Evolutionary conservation across 371 early-diverging fungal genomes (phyloP), one percentile per base, ranked within the genome.

Genomic region (Mortierella sp.): DNA sequence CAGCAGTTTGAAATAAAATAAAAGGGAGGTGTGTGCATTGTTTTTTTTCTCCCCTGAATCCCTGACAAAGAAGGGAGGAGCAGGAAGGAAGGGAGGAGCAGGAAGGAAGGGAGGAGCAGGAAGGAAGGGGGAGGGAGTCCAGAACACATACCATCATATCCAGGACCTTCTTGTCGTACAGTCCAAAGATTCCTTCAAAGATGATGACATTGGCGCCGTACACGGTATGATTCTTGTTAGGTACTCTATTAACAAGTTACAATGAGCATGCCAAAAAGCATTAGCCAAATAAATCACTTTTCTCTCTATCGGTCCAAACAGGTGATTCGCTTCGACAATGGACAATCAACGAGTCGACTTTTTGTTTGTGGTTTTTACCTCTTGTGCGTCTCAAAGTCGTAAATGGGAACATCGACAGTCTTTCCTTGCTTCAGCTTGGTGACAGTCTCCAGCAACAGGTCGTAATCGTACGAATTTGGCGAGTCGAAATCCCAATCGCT

Each of bases 121-220:
- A 16, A 29, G 31, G 13, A 4, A 5, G 29, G 6, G 37, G 9
- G 29, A 29, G 14, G 58, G 58, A 22, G 61, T 61, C 39, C 61
- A 61, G 39, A 39, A 48, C 40, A 66, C 72, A 34, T 72, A 77
- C 81, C 97, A 97, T 94, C 85, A 96, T 86, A 37, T 93, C 90
- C 47, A 94, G 87, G 41, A 97, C 92, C 50, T 86, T 86, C 41
- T 92, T 90, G 79, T 97, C 96, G 79, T 96, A 95, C 43, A 97
- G 87, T 5, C 95, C 96, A 87, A 96, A 94, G 68, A 97, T 97
- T 55, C 98, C 98, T 79, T 97, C 97, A 86, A 97, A 96, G 52
- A 97, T 95, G 50, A 97, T 88, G 6, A 98, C 96, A 70, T 96
- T 96, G 31, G 97, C 97, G 58, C 97, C 97, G 83, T 97, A 96